phyloP scores from a whole-genome alignment of 148 eudicot species.

The Euryodendron excelsum region DNA sequence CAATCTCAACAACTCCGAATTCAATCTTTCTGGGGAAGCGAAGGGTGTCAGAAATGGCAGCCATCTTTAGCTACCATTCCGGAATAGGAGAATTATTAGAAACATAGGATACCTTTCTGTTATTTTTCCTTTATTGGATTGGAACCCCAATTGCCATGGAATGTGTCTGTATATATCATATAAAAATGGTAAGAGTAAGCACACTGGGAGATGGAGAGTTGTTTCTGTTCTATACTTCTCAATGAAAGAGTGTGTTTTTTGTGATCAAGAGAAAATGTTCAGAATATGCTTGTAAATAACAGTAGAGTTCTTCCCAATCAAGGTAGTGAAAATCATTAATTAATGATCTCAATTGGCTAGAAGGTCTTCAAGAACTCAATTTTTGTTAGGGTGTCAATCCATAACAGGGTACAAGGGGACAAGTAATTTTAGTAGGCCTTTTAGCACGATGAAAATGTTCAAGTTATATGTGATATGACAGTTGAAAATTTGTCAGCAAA shows the following conservation, averaged over 20 bases:
- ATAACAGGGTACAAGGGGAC: no score
- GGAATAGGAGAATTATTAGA: constrained; percentile 29
- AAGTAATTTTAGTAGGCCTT: no score
- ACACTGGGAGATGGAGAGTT: constrained; percentile 39
- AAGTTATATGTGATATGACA: no score
- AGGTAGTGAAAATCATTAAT: neutral
- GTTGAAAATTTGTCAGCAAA: no score
- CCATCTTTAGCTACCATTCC: constrained; percentile 51
- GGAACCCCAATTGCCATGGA: constrained; percentile 33
- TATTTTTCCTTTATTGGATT: neutral
- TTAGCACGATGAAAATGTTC: no score
- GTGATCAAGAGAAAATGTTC: neutral
- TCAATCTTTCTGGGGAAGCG: no score
- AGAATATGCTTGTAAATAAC: no score
- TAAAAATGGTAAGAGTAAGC: no score
- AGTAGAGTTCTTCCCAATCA: neutral
- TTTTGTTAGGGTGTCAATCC: neutral
- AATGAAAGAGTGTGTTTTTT: neutral
- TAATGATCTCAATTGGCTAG: neutral
- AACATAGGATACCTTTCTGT: neutral
- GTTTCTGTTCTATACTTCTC: constrained; percentile 10
- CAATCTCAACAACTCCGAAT: no score
- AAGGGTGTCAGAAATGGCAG: constrained; percentile 25
- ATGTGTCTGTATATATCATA: constrained; percentile 9
- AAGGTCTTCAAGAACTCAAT: no score